Evolutionary conservation across 805 yeast species (phyloP), one percentile per base, ranked within the genome.

Genomic region (Zygotorulaspora danielsina): DNA sequence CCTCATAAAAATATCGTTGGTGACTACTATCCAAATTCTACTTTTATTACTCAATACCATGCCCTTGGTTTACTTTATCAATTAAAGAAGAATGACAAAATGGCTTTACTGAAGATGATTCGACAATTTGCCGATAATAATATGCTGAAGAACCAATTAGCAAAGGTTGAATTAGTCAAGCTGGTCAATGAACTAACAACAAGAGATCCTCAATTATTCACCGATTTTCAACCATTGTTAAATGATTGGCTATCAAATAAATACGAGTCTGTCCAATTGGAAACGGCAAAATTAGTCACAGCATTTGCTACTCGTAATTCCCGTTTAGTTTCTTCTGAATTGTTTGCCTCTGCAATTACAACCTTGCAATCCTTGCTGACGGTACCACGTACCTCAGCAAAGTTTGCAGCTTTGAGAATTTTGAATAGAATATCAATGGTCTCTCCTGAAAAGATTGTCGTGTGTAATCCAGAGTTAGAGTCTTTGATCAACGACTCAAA

Each of bases 331-430:
- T 65, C 75, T 22, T 76, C 77, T 38, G 83, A 75, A 32, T 81
- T 84, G 53, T 81, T 78, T 53, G 76, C 81, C 54, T 68, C 71
- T 39, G 90, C 95, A 10, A 74, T 93, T 36, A 63, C 72, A 42
- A 78, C 87, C 36, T 74, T 93, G 58, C 93, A 84, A 61, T 73
- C 75, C 41, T 75, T 89, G 54, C 67, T 93, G 54, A 65, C 80
- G n/a, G 90, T 88, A 32, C 96, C 97, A 50, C 76, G 96, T 57
- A 82, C 85, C 13, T 83, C 90, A 24, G 78, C 95, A 6, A 76
- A 95, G 57, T 93, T 93, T 65, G 87, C 96, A 3, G 97, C 97
- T 19, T 86, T 90, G 40, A 77, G 98, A 67, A 75, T 88, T 45
- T 75, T 93, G 55, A 89, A 88, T 70, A 80, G 81, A 57, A 77